phyloP scores from a whole-genome alignment of 2,329 filamentous ascomycete genomes.

The Microdochium trichocladiopsis region DNA sequence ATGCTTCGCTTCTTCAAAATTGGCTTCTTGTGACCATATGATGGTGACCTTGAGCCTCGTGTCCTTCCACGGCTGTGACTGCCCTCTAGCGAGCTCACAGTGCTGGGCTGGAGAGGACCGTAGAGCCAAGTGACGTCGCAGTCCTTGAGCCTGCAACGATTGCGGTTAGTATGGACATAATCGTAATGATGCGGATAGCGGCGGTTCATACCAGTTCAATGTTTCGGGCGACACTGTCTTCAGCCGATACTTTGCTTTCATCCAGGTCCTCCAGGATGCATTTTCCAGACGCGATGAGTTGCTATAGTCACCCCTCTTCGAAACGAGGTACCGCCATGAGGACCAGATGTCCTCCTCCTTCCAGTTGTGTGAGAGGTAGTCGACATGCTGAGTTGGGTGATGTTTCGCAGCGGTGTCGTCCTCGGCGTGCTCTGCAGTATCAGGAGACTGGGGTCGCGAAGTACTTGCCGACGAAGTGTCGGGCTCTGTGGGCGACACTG shows the following conservation, averaged over 20 bases:
- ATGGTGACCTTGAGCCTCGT: constrained; percentile 42
- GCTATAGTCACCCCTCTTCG: constrained; percentile 69
- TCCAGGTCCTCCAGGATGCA: constrained; percentile 95
- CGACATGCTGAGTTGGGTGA: constrained; percentile 82
- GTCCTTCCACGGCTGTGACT: background rate
- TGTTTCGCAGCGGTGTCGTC: constrained; percentile 72
- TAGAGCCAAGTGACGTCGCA: constrained; percentile 98
- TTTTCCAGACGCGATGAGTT: constrained; percentile 85
- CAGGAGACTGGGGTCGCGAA: constrained; percentile 52
- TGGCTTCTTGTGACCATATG: constrained; percentile 75
- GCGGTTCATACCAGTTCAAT: constrained; percentile 72
- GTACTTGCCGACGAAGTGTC: constrained; percentile 37
- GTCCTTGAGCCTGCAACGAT: constrained; percentile 80
- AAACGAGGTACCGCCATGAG: constrained; percentile 90
- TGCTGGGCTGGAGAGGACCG: constrained; percentile 74
- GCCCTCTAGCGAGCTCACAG: background rate
- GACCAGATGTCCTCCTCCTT: constrained; percentile 95
- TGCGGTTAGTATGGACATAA: background rate
- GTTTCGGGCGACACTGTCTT: constrained; percentile 86
- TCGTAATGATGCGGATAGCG: background rate
- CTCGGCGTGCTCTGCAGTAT: constrained; percentile 54
- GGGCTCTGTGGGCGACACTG: constrained; percentile 45
- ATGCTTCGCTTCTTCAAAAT: constrained; percentile 96
- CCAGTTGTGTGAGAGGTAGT: constrained; percentile 92
- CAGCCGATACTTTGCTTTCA: constrained; percentile 81